Percentiles rank a stretch among this genome's conserved stretches.
Conservation (phyloP, 768 basidiomycete species). For the Mrakia hoshinonis region DNA sequence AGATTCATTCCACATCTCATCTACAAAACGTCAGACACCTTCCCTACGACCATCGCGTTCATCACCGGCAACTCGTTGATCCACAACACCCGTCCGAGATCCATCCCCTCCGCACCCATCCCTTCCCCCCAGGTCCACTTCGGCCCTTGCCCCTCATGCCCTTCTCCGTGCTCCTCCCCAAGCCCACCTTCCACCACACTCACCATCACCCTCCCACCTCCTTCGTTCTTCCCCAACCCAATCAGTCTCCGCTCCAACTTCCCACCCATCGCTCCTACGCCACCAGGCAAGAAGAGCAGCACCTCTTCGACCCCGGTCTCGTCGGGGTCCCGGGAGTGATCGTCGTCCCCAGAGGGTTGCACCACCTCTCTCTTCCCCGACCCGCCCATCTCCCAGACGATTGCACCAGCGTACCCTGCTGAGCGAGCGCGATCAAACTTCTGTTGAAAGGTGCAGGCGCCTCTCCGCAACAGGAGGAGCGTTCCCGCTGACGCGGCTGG, state of each 20-base stretch:
- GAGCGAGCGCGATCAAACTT: constrained; percentile 63
- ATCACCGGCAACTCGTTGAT: constrained; percentile 14
- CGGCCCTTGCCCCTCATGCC: neutral
- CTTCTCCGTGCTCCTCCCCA: neutral
- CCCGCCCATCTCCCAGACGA: constrained; percentile 46
- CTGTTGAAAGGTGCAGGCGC: constrained; percentile 77
- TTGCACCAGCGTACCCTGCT: constrained; percentile 66
- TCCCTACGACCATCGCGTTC: constrained; percentile 14
- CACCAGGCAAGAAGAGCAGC: constrained; percentile 7
- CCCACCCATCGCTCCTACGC: neutral
- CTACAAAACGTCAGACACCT: neutral
- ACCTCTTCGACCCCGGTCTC: neutral
- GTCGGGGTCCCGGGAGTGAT: neutral
- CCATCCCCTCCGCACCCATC: neutral
- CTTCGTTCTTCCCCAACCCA: neutral
- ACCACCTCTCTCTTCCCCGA: constrained; percentile 7
- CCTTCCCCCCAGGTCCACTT: neutral
- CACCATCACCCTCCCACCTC: neutral
- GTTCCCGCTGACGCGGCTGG: neutral
- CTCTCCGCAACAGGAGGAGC: constrained; percentile 58
- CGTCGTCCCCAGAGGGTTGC: neutral
- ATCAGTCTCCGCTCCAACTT: constrained; percentile 6
- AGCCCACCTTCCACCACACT: neutral
- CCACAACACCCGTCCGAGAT: constrained; percentile 1
- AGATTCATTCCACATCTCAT: too few relatives aligned